Evolutionary conservation across 352 stramenopile species (phyloP).

Genomic region (Phytophthora syringae): DNA sequence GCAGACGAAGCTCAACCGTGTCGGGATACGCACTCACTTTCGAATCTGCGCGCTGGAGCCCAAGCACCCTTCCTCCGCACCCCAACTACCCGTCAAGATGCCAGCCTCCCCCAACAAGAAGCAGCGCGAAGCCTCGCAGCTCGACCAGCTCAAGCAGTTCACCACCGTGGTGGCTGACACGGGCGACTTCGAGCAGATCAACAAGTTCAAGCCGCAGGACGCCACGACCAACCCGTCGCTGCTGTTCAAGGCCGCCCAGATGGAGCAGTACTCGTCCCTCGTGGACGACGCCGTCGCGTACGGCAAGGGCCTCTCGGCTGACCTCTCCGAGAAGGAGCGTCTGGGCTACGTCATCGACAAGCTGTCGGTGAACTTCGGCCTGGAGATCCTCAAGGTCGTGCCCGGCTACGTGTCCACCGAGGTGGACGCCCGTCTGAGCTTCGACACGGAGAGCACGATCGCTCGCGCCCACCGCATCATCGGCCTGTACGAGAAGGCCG

Average conservation of each 20-base stretch:
- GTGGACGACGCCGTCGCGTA: conserved; percentile 96
- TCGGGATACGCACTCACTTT: conserved; percentile 54
- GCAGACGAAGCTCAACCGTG: conserved; percentile 5
- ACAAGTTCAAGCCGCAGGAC: conserved; percentile 95
- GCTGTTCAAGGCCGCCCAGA: conserved; percentile 97
- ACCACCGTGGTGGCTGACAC: conserved; percentile 99
- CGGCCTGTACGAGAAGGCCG: conserved; percentile 96
- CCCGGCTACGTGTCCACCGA: conserved; percentile 98
- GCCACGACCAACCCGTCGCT: conserved; percentile 99
- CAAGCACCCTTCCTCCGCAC: conserved; percentile 30
- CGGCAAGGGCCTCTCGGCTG: conserved; percentile 76
- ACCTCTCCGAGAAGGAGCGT: conserved; percentile 82
- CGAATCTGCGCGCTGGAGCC: conserved; percentile 62
- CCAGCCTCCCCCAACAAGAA: conserved; percentile 79
- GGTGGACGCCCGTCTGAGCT: conserved; percentile 97
- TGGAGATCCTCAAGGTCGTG: conserved; percentile 97
- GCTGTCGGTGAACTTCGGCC: conserved; percentile 98
- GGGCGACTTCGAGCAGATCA: conserved; percentile 93
- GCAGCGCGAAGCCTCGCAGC: conserved; percentile 74
- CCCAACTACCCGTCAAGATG: conserved; percentile 34
- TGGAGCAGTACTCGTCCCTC: conserved; percentile 96
- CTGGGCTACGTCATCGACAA: conserved; percentile 97
- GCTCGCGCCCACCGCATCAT: conserved; percentile 95
- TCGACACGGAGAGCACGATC: conserved; percentile 95
- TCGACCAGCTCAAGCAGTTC: conserved; percentile 97